Percentiles rank a stretch among this genome's conserved stretches.
Conservation (phyloP, 495 filamentous ascomycete species). For the Penicillium coffeae region DNA sequence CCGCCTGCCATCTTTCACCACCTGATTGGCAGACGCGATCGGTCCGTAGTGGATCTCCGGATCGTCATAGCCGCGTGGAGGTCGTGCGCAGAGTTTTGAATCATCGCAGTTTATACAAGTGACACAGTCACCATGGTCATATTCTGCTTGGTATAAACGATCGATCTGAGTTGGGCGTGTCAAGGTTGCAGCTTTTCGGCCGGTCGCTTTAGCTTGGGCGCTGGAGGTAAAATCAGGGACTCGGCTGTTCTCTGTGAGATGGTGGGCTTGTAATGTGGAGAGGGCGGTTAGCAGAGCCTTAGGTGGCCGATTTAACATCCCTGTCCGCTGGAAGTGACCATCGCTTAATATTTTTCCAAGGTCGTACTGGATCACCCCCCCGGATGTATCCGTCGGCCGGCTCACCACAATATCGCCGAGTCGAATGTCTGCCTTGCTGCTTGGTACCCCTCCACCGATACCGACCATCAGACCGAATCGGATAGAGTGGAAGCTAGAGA, state of each 20-base stretch:
- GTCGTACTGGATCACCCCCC: slow-evolving; percentile 42
- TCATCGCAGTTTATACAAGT: slow-evolving; percentile 18
- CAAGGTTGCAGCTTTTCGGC: slow-evolving; percentile 8
- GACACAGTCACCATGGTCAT: slow-evolving; percentile 19
- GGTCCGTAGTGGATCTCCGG: slow-evolving; percentile 24
- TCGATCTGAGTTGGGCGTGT: slow-evolving; percentile 19
- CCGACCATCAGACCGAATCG: slow-evolving; percentile 42
- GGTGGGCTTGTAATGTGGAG: slow-evolving; percentile 6
- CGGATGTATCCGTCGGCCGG: slow-evolving; percentile 20
- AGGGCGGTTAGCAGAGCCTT: slow-evolving; percentile 23
- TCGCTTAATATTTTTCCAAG: slow-evolving; percentile 28
- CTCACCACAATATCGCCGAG: slow-evolving; percentile 46
- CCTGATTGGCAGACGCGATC: slow-evolving; percentile 25
- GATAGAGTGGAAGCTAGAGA: slow-evolving; percentile 28
- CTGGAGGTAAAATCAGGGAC: slow-evolving; percentile 9
- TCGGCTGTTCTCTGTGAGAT: slow-evolving; percentile 12
- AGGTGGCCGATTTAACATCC: slow-evolving; percentile 27
- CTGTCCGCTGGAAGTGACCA: slow-evolving; percentile 27
- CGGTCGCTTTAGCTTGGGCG: slow-evolving; percentile 3
- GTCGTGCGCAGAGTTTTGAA: slow-evolving; percentile 9
- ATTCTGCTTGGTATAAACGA: slow-evolving; percentile 22
- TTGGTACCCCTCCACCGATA: slow-evolving; percentile 32
- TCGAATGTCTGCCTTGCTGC: slow-evolving; percentile 29
- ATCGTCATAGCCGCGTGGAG: slow-evolving; percentile 11
- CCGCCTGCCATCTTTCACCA: slow-evolving; percentile 17